Evolutionary conservation across 1,284 basidiomycete genomes (phyloP), one percentile per base, ranked within the genome.

Genomic region (Apiotrichum brassicae): DNA sequence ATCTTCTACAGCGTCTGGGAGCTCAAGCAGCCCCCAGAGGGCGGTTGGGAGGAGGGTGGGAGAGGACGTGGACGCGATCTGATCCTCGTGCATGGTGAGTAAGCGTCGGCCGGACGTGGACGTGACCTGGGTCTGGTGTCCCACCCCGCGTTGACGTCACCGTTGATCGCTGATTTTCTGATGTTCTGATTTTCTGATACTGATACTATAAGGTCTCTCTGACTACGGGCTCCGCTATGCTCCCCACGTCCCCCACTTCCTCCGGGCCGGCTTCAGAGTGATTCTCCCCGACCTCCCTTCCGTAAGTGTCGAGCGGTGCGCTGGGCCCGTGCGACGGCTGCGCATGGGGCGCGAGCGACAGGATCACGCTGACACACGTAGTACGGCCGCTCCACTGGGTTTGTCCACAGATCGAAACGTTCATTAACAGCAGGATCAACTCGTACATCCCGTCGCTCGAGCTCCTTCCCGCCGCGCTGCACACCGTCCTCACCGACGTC

Each of bases 231-330:
- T 68, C 59, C 59, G 72, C 30, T 75, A 75, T 40, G 67, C 70
- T 0, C 73, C 75, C 9, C 76, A 77, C 44, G 67, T 74, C 8
- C 57, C 57, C 4, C 66, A 72, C 39, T 75, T 77, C 49, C 63
- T 77, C 40, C 64, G 71, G 48, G 68, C 71, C 5, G 77, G 77
- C 0, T 78, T 77, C 59, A 64, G 77, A 22, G 66, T 77, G 25
- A 75, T 79, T 51, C 64, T 75, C 6, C 73, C 76, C 18, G 77
- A 79, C 57, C 60, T 79, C 32, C 76, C 77, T 3, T 72, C 70
- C 12, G 76, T 77, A 46, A 71, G 76, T 46, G 37, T 6, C 13
- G 14, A 18, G n/a, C n/a, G 20, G 18, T 12, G 23, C 12, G 11
- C 12, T 4, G 18, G 22, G 4, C 12, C n/a, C 11, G 6, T 11